A percentile compares a stretch with the other conserved stretches of the same genome.
phyloP scores from a whole-genome alignment of 1,284 basidiomycete species.

The Puccinia polysora region DNA sequence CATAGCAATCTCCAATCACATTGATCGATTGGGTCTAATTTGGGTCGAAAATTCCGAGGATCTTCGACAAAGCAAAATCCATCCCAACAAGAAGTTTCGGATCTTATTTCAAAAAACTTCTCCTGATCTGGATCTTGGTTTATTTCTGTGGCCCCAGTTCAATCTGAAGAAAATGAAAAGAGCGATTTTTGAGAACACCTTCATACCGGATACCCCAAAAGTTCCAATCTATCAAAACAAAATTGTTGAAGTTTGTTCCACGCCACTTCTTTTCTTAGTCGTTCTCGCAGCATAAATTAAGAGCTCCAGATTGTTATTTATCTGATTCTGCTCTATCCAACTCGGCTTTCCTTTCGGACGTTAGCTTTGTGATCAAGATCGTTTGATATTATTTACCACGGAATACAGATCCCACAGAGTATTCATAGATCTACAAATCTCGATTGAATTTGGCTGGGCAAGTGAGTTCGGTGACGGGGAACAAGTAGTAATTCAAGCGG shows the following conservation, averaged over 20 bases:
- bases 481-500: neutral
- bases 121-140: conserved; percentile 9
- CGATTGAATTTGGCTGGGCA: conserved; percentile 24
- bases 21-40: conserved; percentile 9
- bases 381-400: conserved; percentile 28
- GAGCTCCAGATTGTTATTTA: neutral
- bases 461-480: neutral
- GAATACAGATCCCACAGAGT: conserved; percentile 27
- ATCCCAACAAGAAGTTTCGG: conserved; percentile 1
- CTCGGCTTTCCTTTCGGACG: neutral
- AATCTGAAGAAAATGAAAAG: conserved; percentile 9
- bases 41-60: conserved; percentile 19
- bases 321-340: neutral
- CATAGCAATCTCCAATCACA: conserved; percentile 16
- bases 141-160: conserved; percentile 33
- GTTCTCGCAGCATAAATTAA: neutral
- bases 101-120: conserved; percentile 39
- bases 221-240: conserved; percentile 24
- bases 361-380: conserved; percentile 29
- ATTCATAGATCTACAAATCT: conserved; percentile 23
- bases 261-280: neutral
- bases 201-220: conserved; percentile 20
- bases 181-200: neutral
- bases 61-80: neutral
- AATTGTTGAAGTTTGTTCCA: conserved; percentile 21